Evolutionary conservation across 2,329 filamentous ascomycete genomes (phyloP).

Genomic region (Monosporascus sp.): DNA sequence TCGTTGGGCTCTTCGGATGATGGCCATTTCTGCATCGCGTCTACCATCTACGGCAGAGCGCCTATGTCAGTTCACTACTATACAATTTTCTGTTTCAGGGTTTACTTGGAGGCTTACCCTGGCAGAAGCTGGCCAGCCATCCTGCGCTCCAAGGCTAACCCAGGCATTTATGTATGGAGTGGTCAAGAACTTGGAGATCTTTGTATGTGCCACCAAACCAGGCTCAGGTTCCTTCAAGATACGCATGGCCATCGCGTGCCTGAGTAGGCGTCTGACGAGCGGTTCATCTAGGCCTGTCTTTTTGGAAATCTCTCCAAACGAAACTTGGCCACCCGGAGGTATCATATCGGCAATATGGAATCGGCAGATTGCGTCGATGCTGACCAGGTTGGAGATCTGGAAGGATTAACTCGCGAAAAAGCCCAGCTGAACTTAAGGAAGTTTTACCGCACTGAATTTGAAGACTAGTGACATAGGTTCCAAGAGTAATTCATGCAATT

Average conservation of each 20-base stretch:
- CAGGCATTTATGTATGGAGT: constrained; percentile 12
- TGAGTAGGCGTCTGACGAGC: constrained; percentile 19
- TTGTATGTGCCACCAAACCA: constrained; percentile 25
- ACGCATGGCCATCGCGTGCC: constrained; percentile 24
- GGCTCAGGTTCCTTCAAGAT: constrained; percentile 24
- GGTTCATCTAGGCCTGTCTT: constrained; percentile 13
- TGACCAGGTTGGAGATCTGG: constrained; percentile 10
- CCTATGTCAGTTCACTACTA: constrained; percentile 5
- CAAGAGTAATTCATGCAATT: constrained; percentile 34
- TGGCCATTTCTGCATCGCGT: constrained; percentile 19
- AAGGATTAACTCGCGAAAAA: constrained; percentile 5
- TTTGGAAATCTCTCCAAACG: constrained; percentile 12
- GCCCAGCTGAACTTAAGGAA: neutral
- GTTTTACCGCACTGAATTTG: constrained; percentile 12
- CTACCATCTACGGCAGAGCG: constrained; percentile 10
- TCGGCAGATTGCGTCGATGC: constrained; percentile 20
- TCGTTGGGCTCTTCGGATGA: constrained; percentile 16
- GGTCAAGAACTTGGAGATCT: constrained; percentile 13
- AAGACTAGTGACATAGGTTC: constrained; percentile 37
- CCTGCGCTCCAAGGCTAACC: constrained; percentile 7
- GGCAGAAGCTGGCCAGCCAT: constrained; percentile 14
- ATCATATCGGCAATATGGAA: constrained; percentile 21
- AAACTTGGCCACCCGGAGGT: constrained; percentile 16
- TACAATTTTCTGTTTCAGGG: neutral
- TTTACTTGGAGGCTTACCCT: constrained; percentile 9